Evolutionary conservation across 1,284 basidiomycete species (phyloP), one percentile per base, ranked within the genome.

Genomic region (Irpex lacteus): DNA sequence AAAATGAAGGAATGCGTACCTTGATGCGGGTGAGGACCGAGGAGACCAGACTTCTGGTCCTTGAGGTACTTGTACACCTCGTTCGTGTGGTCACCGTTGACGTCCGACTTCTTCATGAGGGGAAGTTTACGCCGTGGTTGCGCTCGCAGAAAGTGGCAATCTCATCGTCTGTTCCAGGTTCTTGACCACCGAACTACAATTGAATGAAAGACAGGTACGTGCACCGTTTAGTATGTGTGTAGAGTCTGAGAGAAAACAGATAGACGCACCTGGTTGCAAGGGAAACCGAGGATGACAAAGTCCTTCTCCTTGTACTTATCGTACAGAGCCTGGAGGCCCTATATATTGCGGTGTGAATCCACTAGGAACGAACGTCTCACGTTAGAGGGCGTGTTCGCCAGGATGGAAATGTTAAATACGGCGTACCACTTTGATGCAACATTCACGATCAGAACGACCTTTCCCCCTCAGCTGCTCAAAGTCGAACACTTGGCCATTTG

Each of bases 261-360:
- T 55, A 60, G 11, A 69, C 81, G 66, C 65, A 93, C 93, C 81
- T 96, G 95, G 75, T 97, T 96, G 80, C 89, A 96, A 37, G 95
- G 95, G 82, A 96, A 96, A 1, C 95, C 95, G 63, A 97, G 82
- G 70, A 96, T 86, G 65, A 89, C 81, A 61, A 97, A 83, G 15
- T 82, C 91, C 65, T 85, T 81, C 63, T 90, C 88, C 70, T 90
- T 89, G 81, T 95, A 90, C 76, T 95, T 94, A 69, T 95, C 87
- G 76, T 96, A 87, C 40, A 98, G 78, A 5, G 80, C 81, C 77
- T 98, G 92, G 19, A 98, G 84, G 67, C 92, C 92, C 73, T 86
- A n/a, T 90, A 78, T 96, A 96, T 76, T 97, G 95, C 7, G 92
- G 90, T 5, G 94, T 95, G 72, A 96, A 94, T 37, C 94, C 94